A percentile compares a stretch with the other conserved stretches of the same genome.
phyloP scores from a whole-genome alignment of 768 basidiomycete species.

The Suillus hirtellus region DNA sequence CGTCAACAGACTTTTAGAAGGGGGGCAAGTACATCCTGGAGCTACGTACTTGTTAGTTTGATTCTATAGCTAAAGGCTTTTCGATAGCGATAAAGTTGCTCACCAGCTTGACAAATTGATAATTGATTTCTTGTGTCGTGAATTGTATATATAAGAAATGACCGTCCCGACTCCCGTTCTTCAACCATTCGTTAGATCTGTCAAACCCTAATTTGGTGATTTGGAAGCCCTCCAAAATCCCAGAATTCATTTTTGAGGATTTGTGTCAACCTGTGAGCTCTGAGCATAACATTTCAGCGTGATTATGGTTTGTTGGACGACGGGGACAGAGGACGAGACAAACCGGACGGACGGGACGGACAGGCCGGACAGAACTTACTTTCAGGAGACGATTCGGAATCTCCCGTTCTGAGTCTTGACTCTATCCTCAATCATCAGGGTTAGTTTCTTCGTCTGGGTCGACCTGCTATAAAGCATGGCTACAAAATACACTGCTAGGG shows the following conservation, averaged over 20 bases:
- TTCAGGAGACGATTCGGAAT: background rate
- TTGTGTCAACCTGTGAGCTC: too few relatives aligned
- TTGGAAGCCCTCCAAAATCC: too few relatives aligned
- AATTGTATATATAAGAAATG: too few relatives aligned
- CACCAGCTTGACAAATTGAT: background rate
- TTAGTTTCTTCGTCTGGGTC: background rate
- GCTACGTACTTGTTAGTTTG: background rate
- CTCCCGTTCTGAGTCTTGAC: background rate
- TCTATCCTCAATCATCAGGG: background rate
- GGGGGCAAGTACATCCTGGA: background rate
- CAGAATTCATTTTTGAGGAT: too few relatives aligned
- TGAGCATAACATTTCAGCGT: too few relatives aligned
- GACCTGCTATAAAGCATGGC: conserved; percentile 1
- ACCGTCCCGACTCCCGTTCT: too few relatives aligned
- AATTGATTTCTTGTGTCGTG: background rate
- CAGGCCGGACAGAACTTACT: background rate
- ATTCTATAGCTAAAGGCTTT: background rate
- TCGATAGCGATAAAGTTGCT: background rate
- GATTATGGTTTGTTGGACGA: too few relatives aligned
- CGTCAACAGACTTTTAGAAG: background rate
- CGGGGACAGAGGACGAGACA: too few relatives aligned
- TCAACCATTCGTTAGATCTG: too few relatives aligned
- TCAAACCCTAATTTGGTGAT: too few relatives aligned
- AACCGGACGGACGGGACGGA: too few relatives aligned
- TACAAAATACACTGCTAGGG: background rate